A percentile compares a stretch with the other conserved stretches of the same genome.
These are phyloP conservation scores for Corinectria fuckeliana DNA, from an alignment of 2,329 filamentous ascomycete species.

Conservation along the genomic window DNA sequence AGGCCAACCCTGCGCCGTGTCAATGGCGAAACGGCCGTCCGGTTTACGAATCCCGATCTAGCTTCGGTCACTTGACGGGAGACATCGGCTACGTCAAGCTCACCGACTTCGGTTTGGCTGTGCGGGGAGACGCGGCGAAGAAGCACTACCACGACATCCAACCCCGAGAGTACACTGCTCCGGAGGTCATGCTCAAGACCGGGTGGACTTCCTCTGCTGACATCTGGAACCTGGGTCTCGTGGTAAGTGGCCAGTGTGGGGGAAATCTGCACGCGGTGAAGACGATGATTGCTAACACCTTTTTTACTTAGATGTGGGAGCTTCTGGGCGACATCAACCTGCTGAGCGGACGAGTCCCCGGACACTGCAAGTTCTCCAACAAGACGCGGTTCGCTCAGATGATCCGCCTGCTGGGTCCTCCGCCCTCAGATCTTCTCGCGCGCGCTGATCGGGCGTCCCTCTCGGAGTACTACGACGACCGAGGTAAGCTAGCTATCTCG, in stretches of 20 bases:
- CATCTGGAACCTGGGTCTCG: constrained; percentile 41
- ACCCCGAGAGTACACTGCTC: constrained; percentile 39
- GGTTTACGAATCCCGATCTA: constrained; percentile 31
- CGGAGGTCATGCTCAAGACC: constrained; percentile 40
- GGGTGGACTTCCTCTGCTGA: constrained; percentile 43
- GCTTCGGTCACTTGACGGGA: constrained; percentile 33
- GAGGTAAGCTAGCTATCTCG: constrained; percentile 22
- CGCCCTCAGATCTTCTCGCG: constrained; percentile 33
- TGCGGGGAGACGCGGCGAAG: constrained; percentile 29
- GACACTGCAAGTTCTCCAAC: constrained; percentile 32
- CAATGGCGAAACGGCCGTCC: constrained; percentile 30
- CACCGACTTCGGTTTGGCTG: constrained; percentile 39
- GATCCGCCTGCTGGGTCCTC: constrained; percentile 39
- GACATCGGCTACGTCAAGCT: constrained; percentile 37
- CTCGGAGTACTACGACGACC: constrained; percentile 30
- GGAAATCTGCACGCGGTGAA: not conserved
- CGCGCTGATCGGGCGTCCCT: constrained; percentile 25
- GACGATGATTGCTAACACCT: constrained; percentile 1
- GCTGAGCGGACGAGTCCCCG: constrained; percentile 27
- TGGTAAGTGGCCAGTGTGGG: constrained; percentile 27
- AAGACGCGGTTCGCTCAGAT: constrained; percentile 39
- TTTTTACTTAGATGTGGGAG: constrained; percentile 33
- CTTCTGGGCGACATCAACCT: constrained; percentile 40
- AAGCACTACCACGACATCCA: constrained; percentile 38
- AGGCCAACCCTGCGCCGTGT: constrained; percentile 33